These are phyloP conservation scores for Magnolia sinica DNA, from an alignment of 164 flowering plant species.

Conservation along the genomic window DNA sequence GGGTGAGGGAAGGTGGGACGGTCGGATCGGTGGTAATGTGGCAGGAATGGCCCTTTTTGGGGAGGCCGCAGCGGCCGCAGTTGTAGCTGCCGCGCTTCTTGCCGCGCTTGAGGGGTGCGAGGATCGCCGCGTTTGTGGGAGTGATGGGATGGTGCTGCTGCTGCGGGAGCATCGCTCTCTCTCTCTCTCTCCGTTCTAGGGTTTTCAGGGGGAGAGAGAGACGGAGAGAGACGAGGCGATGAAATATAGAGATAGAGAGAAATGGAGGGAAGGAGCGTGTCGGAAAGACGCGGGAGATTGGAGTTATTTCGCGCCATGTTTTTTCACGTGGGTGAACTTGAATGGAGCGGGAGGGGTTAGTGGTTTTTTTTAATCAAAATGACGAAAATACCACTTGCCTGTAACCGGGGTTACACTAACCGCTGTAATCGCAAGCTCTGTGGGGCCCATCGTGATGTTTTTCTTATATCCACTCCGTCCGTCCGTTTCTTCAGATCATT, in stretches of 20 bases:
- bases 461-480: too few relatives aligned
- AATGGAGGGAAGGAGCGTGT: slow-evolving; percentile 6
- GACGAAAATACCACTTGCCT: neutral
- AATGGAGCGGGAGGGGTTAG: neutral
- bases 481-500: too few relatives aligned
- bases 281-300: slow-evolving; percentile 43
- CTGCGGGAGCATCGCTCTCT: slow-evolving; percentile 17
- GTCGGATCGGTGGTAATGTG: slow-evolving; percentile 10
- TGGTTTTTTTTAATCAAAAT: neutral
- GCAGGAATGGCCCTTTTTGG: slow-evolving; percentile 86
- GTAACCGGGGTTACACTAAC: too few relatives aligned
- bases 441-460: too few relatives aligned
- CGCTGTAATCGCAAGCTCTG: too few relatives aligned
- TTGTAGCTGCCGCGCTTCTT: slow-evolving; percentile 81
- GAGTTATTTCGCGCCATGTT: slow-evolving; percentile 38
- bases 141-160: slow-evolving; percentile 32
- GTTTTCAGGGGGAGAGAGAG: neutral
- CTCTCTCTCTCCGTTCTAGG: neutral
- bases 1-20: slow-evolving; percentile 12
- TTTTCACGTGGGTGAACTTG: neutral
- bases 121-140: slow-evolving; percentile 14
- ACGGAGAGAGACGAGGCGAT: slow-evolving; percentile 4
- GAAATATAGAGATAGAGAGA: slow-evolving; percentile 11
- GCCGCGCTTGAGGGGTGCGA: slow-evolving; percentile 27
- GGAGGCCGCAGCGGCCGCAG: slow-evolving; percentile 89